Evolutionary conservation across 78 protist genomes (phyloP).

Genomic region (Isochrysis galbana): DNA sequence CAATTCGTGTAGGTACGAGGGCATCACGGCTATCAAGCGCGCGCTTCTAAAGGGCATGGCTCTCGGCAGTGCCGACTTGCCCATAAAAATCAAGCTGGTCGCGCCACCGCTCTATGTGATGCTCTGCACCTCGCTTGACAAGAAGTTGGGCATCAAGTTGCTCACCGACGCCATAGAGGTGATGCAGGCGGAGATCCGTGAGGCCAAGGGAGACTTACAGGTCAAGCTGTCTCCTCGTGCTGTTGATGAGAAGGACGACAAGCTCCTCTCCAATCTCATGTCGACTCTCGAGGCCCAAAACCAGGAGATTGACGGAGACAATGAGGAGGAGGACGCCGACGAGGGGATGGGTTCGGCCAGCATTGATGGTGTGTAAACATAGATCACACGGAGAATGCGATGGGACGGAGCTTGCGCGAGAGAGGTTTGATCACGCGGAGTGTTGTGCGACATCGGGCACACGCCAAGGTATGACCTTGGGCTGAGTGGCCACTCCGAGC

Average conservation of each 20-base stretch:
- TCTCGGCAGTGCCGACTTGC: not conserved
- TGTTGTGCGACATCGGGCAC: too few species aligned
- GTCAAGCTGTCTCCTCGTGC: not conserved
- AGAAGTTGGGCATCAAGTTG: not conserved
- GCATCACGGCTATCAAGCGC: conserved; percentile 91
- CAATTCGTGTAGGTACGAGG: too few species aligned
- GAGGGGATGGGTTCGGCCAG: not conserved
- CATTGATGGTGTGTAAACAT: not conserved
- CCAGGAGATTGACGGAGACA: not conserved
- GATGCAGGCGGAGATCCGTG: not conserved
- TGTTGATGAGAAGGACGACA: not conserved
- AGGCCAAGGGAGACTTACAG: not conserved
- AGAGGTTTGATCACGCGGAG: too few species aligned
- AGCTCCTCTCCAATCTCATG: not conserved
- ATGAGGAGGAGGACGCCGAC: not conserved
- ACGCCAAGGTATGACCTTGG: too few species aligned
- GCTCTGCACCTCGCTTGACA: conserved; percentile 30
- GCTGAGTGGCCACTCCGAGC: too few species aligned
- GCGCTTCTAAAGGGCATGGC: conserved; percentile 84
- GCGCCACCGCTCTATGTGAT: conserved; percentile 39
- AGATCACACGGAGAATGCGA: too few species aligned
- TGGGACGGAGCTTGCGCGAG: too few species aligned
- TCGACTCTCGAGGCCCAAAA: not conserved
- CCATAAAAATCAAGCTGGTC: conserved; percentile 3
- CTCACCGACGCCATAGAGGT: not conserved